Evolutionary conservation across 495 filamentous ascomycete genomes (phyloP).

Genomic region (Aspergillus indologenus): DNA sequence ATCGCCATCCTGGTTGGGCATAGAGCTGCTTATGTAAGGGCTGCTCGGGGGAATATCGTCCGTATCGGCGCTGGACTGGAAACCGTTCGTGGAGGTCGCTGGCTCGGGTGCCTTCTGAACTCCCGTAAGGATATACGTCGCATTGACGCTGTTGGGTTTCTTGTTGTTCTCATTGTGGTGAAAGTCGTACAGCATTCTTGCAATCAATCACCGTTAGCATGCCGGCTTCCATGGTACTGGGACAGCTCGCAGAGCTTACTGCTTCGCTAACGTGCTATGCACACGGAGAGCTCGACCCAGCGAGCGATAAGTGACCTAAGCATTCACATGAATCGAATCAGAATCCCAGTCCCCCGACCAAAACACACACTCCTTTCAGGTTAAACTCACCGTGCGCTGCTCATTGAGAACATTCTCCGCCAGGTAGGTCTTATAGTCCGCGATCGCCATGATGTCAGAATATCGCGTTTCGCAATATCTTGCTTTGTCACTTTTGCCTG

Average conservation of each 20-base stretch:
- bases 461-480: not conserved
- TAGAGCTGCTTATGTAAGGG: conserved; percentile 58
- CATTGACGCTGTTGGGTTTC: conserved; percentile 70
- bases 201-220: conserved; percentile 1
- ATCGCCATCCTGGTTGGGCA: conserved; percentile 47
- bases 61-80: conserved; percentile 47
- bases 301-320: conserved; percentile 78
- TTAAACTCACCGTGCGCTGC: conserved; percentile 60
- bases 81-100: conserved; percentile 28
- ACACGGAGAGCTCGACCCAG: conserved; percentile 76
- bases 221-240: not conserved
- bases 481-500: not conserved
- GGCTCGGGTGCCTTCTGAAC: conserved; percentile 37
- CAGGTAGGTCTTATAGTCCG: conserved; percentile 66
- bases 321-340: not conserved
- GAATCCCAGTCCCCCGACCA: not conserved
- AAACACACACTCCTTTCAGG: not conserved
- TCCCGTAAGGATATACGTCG: conserved; percentile 84
- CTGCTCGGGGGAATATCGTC: conserved; percentile 75
- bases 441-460: conserved; percentile 42
- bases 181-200: conserved; percentile 89
- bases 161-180: conserved; percentile 74
- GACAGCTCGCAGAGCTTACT: conserved; percentile 49
- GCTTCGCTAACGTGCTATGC: conserved; percentile 79
- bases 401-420: conserved; percentile 75